Evolutionary conservation across 352 stramenopile genomes (phyloP), one percentile per base, ranked within the genome.

Genomic region (Pythium aquatile): DNA sequence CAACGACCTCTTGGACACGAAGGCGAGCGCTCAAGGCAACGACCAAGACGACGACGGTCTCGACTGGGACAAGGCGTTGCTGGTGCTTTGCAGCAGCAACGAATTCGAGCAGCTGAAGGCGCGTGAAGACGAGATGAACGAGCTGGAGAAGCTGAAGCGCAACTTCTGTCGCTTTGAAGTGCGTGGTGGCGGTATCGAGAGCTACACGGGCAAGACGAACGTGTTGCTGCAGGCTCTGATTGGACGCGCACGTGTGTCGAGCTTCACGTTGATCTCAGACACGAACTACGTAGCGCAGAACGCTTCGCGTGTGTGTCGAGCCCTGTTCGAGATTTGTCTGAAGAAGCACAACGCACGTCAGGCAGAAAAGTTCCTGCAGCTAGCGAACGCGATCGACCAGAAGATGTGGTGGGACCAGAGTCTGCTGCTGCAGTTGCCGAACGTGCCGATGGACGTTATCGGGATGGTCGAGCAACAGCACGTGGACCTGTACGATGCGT

Each of bases 241-340:
- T 47, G 75, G 76, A 20, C 74, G 82, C 68, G 81, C 87, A 40
- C 75, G 89, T 44, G 78, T 99, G n/a, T 92, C 83, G 13, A 96
- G 87, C 57, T 99, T 99, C 65, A 99, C 98, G 16, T 76, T 99
- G 2, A 98, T 99, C 61, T 98, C 94, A 9, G 98, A 99, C 80
- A 99, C 94, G 3, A 99, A 99, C 66, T 99, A 99, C 79, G 97
- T 99, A 6, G 97, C 96, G 17, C 97, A 99, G 56, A 99, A 99
- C 72, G 97, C 96, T 9, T 97, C 94, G 37, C 88, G 98, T 52
- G 96, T 99, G 30, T 95, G 96, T 14, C 87, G 98, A 26, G 98
- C 97, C 26, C 75, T 99, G 35, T 99, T 99, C 79, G 98, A 99
- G 77, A 99, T 99, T 59, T 98, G 83, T 30, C 61, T 98, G 42